These are phyloP conservation scores for Tanacetum coccineum DNA, from an alignment of 129 eudicot genomes.

Conservation along the genomic window DNA sequence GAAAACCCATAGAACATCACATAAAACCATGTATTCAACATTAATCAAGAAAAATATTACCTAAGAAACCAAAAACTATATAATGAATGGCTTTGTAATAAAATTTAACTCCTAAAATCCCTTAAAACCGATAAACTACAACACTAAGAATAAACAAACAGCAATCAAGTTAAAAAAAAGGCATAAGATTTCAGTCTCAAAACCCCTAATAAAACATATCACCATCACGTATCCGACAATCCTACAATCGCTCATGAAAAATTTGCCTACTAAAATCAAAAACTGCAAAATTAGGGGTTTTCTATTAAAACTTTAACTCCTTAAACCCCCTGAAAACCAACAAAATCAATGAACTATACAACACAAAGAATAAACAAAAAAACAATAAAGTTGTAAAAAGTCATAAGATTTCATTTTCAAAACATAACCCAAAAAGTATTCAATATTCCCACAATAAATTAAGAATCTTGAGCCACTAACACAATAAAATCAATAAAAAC, in stretches of 20 bases:
- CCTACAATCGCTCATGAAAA: neutral
- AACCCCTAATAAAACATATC: too few species aligned
- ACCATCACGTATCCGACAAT: neutral
- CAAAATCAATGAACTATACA: neutral
- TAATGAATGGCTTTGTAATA: too few species aligned
- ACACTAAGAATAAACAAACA: too few species aligned
- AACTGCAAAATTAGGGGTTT: neutral
- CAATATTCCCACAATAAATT: neutral
- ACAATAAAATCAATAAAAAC: too few species aligned
- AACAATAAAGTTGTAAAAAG: neutral
- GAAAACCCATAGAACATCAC: neutral
- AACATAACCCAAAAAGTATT: neutral
- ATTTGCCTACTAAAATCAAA: neutral
- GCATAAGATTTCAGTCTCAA: too few species aligned
- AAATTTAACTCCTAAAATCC: too few species aligned
- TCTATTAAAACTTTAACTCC: neutral
- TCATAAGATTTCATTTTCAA: neutral
- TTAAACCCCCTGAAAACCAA: conserved; percentile 12
- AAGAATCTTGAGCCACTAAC: neutral
- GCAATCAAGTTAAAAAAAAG: too few species aligned
- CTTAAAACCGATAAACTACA: too few species aligned
- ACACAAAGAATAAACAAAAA: neutral
- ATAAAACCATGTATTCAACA: neutral
- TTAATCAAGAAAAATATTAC: too few species aligned
- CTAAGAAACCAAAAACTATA: too few species aligned